Percentiles rank a stretch among this genome's conserved stretches.
Evolutionary conservation across 192 early-diverging fungal species (phyloP).

Genomic region (Cladochytrium replicatum): DNA sequence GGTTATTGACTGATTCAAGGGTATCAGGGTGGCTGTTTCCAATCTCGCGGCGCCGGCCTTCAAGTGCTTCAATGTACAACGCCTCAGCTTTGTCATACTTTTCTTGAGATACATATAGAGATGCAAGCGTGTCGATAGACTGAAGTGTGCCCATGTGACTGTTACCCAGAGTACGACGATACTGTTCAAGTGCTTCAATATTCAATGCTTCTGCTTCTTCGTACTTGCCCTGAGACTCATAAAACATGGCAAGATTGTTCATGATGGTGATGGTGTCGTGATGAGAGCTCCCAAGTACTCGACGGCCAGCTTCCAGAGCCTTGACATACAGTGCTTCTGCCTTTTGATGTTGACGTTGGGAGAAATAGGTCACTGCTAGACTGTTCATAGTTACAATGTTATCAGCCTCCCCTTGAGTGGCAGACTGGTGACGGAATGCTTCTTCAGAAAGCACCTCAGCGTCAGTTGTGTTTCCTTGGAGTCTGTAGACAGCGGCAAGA

Average conservation of each 20-base stretch:
- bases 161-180: constrained; percentile 6
- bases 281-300: constrained; percentile 8
- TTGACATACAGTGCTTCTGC: constrained; percentile 8
- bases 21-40: constrained; percentile 11
- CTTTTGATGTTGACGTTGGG: no score
- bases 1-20: constrained; percentile 14
- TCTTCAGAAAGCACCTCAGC: no score
- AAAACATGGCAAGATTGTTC: constrained; percentile 18
- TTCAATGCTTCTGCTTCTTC: constrained; percentile 10
- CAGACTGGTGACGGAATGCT: no score
- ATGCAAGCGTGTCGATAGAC: background rate
- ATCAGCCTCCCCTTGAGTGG: no score
- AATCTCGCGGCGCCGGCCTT: background rate
- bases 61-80: constrained; percentile 2
- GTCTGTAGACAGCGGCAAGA: background rate
- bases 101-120: background rate
- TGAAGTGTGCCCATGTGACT: background rate
- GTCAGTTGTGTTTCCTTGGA: background rate
- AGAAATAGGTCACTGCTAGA: no score
- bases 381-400: no score
- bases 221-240: constrained; percentile 12
- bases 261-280: constrained; percentile 9
- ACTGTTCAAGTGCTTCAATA: background rate
- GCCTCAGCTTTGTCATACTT: constrained; percentile 7
- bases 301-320: background rate